A percentile compares a stretch with the other conserved stretches of the same genome.
phyloP scores from a whole-genome alignment of 805 yeast genomes.

The Kodamaea lidongshanica region DNA sequence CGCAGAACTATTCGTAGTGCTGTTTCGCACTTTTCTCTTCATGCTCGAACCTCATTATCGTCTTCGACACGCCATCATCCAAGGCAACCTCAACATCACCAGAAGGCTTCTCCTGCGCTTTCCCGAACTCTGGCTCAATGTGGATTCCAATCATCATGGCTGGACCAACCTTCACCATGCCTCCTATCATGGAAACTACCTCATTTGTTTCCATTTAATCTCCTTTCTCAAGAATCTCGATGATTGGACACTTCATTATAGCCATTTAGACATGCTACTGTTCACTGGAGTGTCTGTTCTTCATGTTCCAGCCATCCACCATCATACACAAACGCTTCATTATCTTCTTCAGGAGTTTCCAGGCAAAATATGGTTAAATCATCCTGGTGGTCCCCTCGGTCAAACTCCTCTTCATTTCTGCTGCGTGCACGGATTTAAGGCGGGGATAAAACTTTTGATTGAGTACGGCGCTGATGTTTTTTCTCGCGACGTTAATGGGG shows the following conservation, averaged over 20 bases:
- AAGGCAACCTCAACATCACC: constrained; percentile 59
- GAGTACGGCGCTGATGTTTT: constrained; percentile 60
- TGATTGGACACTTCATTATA: constrained; percentile 12
- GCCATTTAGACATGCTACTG: constrained; percentile 34
- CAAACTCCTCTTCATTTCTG: constrained; percentile 68
- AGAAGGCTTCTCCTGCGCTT: constrained; percentile 58
- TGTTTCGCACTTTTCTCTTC: too few species aligned
- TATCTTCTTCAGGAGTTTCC: constrained; percentile 50
- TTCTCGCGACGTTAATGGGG: constrained; percentile 25
- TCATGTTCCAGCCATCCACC: constrained; percentile 58
- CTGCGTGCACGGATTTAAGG: constrained; percentile 51
- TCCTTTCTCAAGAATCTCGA: constrained; percentile 32
- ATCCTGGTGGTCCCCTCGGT: constrained; percentile 40
- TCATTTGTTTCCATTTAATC: constrained; percentile 56
- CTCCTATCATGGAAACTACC: constrained; percentile 63
- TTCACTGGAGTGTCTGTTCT: constrained; percentile 59
- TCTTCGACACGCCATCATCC: constrained; percentile 60
- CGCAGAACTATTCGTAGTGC: too few species aligned
- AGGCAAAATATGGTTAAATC: constrained; percentile 45
- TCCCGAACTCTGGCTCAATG: constrained; percentile 64
- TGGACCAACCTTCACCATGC: constrained; percentile 85
- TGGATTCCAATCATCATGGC: constrained; percentile 59
- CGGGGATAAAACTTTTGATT: constrained; percentile 57
- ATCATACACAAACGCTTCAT: constrained; percentile 66
- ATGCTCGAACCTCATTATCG: constrained; percentile 62